phyloP scores from a whole-genome alignment of 495 filamentous ascomycete species.

The Neurospora discreta region DNA sequence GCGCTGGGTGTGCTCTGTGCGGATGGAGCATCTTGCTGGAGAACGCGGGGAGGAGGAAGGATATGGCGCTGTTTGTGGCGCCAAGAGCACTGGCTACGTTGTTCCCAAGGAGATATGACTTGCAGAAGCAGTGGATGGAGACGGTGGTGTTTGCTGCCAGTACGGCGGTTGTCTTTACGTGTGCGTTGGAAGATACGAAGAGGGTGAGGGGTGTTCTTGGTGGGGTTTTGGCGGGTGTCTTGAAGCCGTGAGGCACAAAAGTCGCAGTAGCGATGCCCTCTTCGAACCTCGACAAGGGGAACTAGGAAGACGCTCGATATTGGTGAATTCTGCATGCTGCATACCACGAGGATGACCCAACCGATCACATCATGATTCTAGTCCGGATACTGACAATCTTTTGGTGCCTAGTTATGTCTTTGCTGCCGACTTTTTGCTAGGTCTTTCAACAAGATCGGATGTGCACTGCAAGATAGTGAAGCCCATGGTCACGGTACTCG shows the following conservation, averaged over 20 bases:
- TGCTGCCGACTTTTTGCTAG: not conserved
- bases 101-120: slow-evolving; percentile 61
- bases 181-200: slow-evolving; percentile 49
- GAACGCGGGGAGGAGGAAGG: slow-evolving; percentile 54
- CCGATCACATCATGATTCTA: not conserved
- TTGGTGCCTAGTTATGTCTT: not conserved
- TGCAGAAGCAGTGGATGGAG: slow-evolving; percentile 65
- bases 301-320: not conserved
- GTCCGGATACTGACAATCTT: not conserved
- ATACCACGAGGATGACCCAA: not conserved
- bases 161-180: slow-evolving; percentile 65
- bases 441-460: not conserved
- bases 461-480: not conserved
- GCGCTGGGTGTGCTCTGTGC: slow-evolving; percentile 63
- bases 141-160: slow-evolving; percentile 61
- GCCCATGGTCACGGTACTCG: not conserved
- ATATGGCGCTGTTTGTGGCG: slow-evolving; percentile 76
- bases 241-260: slow-evolving; percentile 15
- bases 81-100: slow-evolving; percentile 71
- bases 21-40: slow-evolving; percentile 81
- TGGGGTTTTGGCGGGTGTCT: slow-evolving; percentile 45
- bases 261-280: not conserved
- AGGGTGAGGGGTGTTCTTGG: slow-evolving; percentile 70
- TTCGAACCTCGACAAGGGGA: not conserved
- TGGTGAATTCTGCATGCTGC: not conserved